Conservation (phyloP, 1,284 basidiomycete species). For the Sanguinoderma infundibulare region DNA sequence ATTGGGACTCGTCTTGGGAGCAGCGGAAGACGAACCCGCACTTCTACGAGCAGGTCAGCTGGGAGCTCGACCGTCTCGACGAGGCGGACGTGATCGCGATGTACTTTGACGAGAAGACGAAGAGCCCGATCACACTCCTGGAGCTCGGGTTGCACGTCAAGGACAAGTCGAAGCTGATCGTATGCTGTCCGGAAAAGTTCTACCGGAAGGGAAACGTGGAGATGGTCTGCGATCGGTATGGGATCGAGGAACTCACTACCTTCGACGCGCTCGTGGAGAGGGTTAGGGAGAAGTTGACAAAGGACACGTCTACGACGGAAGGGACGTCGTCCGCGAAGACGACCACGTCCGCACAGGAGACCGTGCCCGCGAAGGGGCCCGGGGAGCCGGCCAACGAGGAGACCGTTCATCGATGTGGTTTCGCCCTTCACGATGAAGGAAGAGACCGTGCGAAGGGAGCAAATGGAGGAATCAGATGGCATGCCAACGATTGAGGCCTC, state of each 20-base stretch:
- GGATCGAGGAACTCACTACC: not conserved
- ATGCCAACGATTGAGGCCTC: too few relatives aligned
- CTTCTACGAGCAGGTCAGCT: constrained; percentile 6
- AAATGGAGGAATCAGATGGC: too few relatives aligned
- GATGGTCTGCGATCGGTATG: constrained; percentile 1
- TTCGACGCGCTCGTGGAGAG: not conserved
- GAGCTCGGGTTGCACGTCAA: constrained; percentile 11
- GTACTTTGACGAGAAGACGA: constrained; percentile 4
- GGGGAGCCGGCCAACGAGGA: too few relatives aligned
- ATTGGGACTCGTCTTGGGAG: constrained; percentile 6
- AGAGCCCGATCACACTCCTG: constrained; percentile 8
- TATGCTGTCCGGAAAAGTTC: constrained; percentile 6
- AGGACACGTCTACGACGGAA: too few relatives aligned
- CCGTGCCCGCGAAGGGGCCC: too few relatives aligned
- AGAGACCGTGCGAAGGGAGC: too few relatives aligned
- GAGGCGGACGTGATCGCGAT: constrained; percentile 9
- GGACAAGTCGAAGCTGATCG: not conserved
- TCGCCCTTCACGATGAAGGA: too few relatives aligned
- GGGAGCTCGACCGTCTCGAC: constrained; percentile 9
- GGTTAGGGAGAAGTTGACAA: not conserved
- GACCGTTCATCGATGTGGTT: too few relatives aligned
- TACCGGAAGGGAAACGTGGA: constrained; percentile 8
- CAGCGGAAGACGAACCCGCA: constrained; percentile 1
- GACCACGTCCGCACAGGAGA: too few relatives aligned
- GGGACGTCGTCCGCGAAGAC: too few relatives aligned